Base-by-base conservation (phyloP, 2,329 filamentous ascomycete species). In the Colletotrichum incanum region DNA sequence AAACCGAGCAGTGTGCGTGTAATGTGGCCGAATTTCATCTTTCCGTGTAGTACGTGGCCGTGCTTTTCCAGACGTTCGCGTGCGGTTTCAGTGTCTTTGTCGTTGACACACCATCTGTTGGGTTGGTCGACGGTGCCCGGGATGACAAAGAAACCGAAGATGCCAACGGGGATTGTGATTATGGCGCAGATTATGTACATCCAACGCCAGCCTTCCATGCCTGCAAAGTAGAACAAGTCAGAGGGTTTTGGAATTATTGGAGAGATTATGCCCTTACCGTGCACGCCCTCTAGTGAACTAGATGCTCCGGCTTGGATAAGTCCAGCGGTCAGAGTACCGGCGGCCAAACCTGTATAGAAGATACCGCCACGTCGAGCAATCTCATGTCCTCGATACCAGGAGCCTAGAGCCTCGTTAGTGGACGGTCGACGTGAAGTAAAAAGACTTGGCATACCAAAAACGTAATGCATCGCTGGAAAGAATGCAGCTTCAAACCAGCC, bases 131-230 rank as follows among this genome's bases (percentile, higher is more conserved):
- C 0, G 85, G 77, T 88, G 1, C 87, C 87, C 0, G 88, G 88
- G 14, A 89, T 81, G 6, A 90, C 76, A 37, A 89, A 82, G 55
- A 84, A 85, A 0, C 88, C 87, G 0, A 86, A 74, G 5, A 90
- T 79, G 0, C 85, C 86, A 5, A 90, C 79, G 0, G 87, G 87
- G 16, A 90, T 86, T 1, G 89, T 90, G 69, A 90, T 87, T 6
- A 90, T 69, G 4, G 86, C 81, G 63, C 83, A 84, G 75, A 88
- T 86, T 50, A 88, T 86, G 74, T 88, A 89, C 81, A 90, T 87
- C 88, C 87, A 90, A 18, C 86, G 78, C 85, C 86, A 88, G 0
- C 85, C 86, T 1, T 82, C 82, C 1, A 87, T 78, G 0, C 86
- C 61, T 64, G 37, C 16, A 16, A 20, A 5, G 8, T 12, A 20